A percentile compares a stretch with the other conserved stretches of the same genome.
Conservation (phyloP, 257 asterid species). For the Scutellaria baicalensis region DNA sequence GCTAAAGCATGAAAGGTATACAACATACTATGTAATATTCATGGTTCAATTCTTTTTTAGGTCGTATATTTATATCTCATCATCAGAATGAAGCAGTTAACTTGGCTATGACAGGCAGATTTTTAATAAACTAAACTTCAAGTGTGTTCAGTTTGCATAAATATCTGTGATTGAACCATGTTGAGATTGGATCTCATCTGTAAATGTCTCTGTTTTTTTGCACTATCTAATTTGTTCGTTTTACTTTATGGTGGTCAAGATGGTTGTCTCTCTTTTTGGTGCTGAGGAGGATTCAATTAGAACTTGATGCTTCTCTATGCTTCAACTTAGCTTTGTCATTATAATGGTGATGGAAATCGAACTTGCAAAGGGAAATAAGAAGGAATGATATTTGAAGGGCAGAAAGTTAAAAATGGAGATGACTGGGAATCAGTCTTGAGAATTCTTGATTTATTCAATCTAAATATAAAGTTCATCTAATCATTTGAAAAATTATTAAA, state of each 20-base stretch:
- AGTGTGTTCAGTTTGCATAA: too few relatives aligned
- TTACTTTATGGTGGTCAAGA: too few relatives aligned
- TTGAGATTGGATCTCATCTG: not conserved
- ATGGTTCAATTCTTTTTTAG: not conserved
- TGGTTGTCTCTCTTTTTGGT: not conserved
- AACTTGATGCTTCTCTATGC: not conserved
- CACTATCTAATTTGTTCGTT: too few relatives aligned
- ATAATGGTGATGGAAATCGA: not conserved
- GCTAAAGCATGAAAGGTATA: conserved; percentile 17
- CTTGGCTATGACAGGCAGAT: not conserved
- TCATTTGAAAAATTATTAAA: not conserved
- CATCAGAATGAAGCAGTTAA: not conserved
- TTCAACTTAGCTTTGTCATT: not conserved
- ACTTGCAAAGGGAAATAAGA: not conserved
- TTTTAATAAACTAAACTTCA: too few relatives aligned
- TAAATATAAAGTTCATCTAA: not conserved
- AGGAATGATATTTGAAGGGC: not conserved
- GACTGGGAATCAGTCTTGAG: not conserved
- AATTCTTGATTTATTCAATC: not conserved
- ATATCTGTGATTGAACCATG: too few relatives aligned
- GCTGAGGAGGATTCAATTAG: not conserved
- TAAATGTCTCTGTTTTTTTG: too few relatives aligned
- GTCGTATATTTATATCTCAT: not conserved
- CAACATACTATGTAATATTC: not conserved
- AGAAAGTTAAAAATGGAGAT: not conserved